Evolutionary conservation across 106 monocot species (phyloP), one percentile per base, ranked within the genome.

Genomic region (Acorus gramineus): DNA sequence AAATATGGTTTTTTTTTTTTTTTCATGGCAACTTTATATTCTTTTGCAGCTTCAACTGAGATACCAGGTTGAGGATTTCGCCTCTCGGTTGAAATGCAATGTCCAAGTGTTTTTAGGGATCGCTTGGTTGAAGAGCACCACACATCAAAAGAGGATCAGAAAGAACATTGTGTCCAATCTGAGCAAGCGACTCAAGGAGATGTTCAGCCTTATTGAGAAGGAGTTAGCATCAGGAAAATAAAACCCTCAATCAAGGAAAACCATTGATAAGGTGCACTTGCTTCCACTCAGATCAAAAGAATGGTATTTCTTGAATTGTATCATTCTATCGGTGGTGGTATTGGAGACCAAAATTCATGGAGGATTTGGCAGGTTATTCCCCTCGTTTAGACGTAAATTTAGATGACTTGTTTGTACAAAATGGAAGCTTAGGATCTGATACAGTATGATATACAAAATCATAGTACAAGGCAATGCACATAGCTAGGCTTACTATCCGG

Each of bases 121-220:
- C 66, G 77, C 73, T 52, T 89, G 94, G 89, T 66, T 86, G 65
- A 94, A 94, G 55, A 84, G 77, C 61, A 86, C 79, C 42, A 94
- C 89, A 11, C 84, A 84, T 77, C 84, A 89, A 66, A 94, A 89
- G 75, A 84, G 73, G 63, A 86, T 94, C 7, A 70, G 78, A 10
- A 80, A 86, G 61, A 84, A 73, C 44, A 68, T 84, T 7, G 62
- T 81, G 47, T 79, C 89, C 5, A 78, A 61, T 78, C 70, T 76
- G 51, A 73, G 73, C 46, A 49, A 48, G 68, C 86, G 77, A 2
- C 65, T 94, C 4, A 81, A 86, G 73, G 80, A 89, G 70, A 76
- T 86, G 63, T 84, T 89, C 60, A 49, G 61, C 47, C 54, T 68
- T 48, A 50, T 79, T 45, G 89, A 80, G 53, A 82, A 79, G 65